phyloP scores from a whole-genome alignment of 768 basidiomycete genomes.

The Leccinum longicurvipes region DNA sequence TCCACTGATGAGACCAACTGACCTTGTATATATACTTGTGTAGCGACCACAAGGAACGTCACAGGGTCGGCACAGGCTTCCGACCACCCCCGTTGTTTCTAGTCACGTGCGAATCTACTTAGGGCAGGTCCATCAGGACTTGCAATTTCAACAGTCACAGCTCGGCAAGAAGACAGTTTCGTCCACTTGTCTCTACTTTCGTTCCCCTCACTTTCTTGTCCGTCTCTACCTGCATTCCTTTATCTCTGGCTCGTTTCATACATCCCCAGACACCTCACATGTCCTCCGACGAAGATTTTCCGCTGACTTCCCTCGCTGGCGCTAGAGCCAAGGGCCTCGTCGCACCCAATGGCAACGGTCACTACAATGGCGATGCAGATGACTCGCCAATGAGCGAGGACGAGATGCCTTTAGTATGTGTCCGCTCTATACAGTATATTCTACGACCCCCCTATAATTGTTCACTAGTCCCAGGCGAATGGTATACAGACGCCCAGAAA shows the following conservation, averaged over 20 bases:
- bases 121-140: slow-evolving; percentile 58
- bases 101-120: slow-evolving; percentile 32
- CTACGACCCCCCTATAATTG: slow-evolving; percentile 23
- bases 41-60: too few relatives aligned
- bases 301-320: slow-evolving; percentile 40
- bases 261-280: slow-evolving; percentile 36
- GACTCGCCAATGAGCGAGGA: slow-evolving; percentile 62
- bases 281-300: slow-evolving; percentile 59
- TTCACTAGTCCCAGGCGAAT: slow-evolving; percentile 52
- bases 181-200: slow-evolving; percentile 27
- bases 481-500: slow-evolving; percentile 39
- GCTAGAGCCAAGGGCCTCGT: slow-evolving; percentile 42
- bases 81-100: background rate
- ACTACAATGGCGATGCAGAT: slow-evolving; percentile 36
- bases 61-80: background rate
- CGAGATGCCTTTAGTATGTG: slow-evolving; percentile 67
- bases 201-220: slow-evolving; percentile 24
- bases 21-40: too few relatives aligned
- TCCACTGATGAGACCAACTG: slow-evolving; percentile 5
- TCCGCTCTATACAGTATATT: background rate
- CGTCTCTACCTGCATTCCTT: slow-evolving; percentile 22
- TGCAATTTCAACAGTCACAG: slow-evolving; percentile 31
- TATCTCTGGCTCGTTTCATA: slow-evolving; percentile 5
- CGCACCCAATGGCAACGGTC: slow-evolving; percentile 44
- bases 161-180: slow-evolving; percentile 23